Conservation (phyloP, 495 filamentous ascomycete species). For the Aspergillus cristatus region DNA sequence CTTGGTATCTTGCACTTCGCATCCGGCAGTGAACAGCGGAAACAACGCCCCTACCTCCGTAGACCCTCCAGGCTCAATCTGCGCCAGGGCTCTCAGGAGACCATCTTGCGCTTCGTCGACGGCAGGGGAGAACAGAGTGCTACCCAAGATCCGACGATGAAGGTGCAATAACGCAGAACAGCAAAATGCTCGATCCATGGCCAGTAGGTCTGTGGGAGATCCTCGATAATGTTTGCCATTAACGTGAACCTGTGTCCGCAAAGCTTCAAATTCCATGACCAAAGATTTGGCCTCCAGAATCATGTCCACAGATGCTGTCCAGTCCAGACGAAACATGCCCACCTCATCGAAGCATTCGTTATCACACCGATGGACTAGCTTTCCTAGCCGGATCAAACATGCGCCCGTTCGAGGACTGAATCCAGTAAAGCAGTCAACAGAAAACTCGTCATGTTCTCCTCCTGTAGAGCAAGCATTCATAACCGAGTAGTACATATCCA, state of each 20-base stretch:
- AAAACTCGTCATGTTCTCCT: conserved; percentile 43
- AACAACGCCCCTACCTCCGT: conserved; percentile 73
- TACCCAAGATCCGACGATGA: conserved; percentile 60
- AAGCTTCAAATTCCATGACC: conserved; percentile 37
- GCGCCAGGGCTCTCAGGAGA: conserved; percentile 52
- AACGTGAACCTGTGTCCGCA: conserved; percentile 23
- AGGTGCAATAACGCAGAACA: conserved; percentile 74
- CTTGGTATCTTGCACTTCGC: conserved; percentile 50
- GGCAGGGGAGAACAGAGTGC: conserved; percentile 40
- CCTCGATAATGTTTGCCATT: conserved; percentile 26
- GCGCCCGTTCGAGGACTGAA: conserved; percentile 62
- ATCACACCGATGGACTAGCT: conserved; percentile 63
- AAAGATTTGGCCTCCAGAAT: conserved; percentile 46
- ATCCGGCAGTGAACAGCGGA: conserved; percentile 78
- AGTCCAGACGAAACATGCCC: conserved; percentile 42
- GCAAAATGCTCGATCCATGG: conserved; percentile 75
- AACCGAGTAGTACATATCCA: conserved; percentile 48
- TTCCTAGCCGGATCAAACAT: conserved; percentile 65
- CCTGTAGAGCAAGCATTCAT: conserved; percentile 31
- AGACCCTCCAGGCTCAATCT: conserved; percentile 55
- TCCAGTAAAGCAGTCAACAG: conserved; percentile 73
- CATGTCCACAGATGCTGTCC: conserved; percentile 49
- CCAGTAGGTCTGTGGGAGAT: conserved; percentile 49
- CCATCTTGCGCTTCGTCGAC: conserved; percentile 57
- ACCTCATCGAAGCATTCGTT: conserved; percentile 52